Evolutionary conservation across 192 early-diverging fungal genomes (phyloP).

Genomic region (Podochytrium sp.): DNA sequence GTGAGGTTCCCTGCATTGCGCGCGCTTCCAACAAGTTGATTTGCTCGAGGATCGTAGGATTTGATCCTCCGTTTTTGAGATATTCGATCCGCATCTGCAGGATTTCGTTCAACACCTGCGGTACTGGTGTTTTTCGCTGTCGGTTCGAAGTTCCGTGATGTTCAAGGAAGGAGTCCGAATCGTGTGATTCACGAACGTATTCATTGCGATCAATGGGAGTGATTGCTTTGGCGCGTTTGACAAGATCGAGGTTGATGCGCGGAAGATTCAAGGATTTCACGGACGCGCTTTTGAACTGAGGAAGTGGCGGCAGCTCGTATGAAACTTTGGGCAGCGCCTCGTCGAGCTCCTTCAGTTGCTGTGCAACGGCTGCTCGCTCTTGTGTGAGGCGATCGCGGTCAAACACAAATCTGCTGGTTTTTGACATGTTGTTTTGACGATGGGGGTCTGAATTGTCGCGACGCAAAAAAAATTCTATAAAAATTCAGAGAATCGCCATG

Average conservation of each 20-base stretch:
- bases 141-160: background rate
- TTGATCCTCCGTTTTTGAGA: slow-evolving; percentile 7
- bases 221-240: too few species aligned
- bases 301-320: background rate
- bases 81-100: background rate
- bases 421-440: too few species aligned
- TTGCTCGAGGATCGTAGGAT: background rate
- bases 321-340: background rate
- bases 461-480: too few species aligned
- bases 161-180: background rate
- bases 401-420: background rate
- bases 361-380: background rate
- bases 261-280: too few species aligned
- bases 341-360: background rate
- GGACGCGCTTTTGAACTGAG: too few species aligned
- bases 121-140: background rate
- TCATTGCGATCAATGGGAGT: background rate
- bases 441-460: too few species aligned
- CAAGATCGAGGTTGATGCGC: too few species aligned
- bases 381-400: background rate
- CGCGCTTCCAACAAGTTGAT: slow-evolving; percentile 4
- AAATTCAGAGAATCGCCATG: too few species aligned
- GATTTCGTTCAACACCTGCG: background rate
- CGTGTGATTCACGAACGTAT: background rate
- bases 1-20: background rate